Evolutionary conservation across 495 filamentous ascomycete species (phyloP), one percentile per base, ranked within the genome.

Genomic region (Neurospora cerealis): DNA sequence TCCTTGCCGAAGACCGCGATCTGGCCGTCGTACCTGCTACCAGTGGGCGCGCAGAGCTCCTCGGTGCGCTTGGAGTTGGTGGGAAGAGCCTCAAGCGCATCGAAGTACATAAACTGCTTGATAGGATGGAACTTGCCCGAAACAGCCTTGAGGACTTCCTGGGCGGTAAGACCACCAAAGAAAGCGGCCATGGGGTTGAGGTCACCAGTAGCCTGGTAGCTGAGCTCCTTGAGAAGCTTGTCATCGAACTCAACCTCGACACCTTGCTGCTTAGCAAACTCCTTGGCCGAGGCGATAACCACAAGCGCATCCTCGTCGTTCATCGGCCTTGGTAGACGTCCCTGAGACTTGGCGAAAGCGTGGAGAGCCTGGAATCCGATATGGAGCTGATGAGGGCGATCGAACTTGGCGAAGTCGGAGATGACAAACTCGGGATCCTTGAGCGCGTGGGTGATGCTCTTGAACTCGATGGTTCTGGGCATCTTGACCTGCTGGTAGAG

Each of bases 51-150:
- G 87, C 96, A 98, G 69, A 89, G 85, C 79, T 97, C 93, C 81
- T 97, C 94, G 3, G 91, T 94, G 73, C 96, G 91, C 71, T 86
- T 85, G 34, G 83, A 85, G 6, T 88, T 91, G 7, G 88, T 85
- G 17, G 96, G 95, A 44, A 99, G 88, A 32, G 96, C 97, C 84
- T 99, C 96, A 62, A 99, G 85, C 8, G 96, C 96, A 82, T 99
- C 96, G 75, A 99, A 96, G 85, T 99, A 99, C 76, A 98, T 87
- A 88, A 91, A 97, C 80, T 98, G 96, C 73, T 92, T 87, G 73
- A 98, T 90, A 5, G 96, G 96, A 75, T 92, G 88, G 83, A 99
- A 99, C 82, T 99, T 99, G 75, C 95, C 96, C 71, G 96, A 99
- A 32, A 99, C 93, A 48, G 95, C 93, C 82, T 99, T 98, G 70